Evolutionary conservation across 371 early-diverging fungal species (phyloP).

Genomic region (Phascolomyces articulosus): DNA sequence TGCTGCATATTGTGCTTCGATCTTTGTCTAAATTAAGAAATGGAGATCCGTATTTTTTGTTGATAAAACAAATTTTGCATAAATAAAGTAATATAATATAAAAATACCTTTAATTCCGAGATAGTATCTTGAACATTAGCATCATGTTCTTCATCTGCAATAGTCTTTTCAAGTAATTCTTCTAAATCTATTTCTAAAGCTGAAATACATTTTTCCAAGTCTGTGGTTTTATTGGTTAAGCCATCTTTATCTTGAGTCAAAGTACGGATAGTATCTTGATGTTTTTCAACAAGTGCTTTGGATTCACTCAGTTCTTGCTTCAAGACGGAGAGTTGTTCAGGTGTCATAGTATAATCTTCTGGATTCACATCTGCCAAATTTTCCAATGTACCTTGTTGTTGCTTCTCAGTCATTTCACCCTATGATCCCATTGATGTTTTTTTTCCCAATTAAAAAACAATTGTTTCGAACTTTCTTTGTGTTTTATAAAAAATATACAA

Average conservation of each 20-base stretch:
- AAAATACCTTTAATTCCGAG: conserved; percentile 70
- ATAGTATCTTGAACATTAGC: conserved; percentile 70
- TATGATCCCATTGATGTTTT: neutral
- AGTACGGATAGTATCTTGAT: conserved; percentile 68
- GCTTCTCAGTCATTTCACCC: conserved; percentile 75
- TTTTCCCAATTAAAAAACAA: neutral
- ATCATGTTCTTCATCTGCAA: conserved; percentile 85
- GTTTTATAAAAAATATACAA: neutral
- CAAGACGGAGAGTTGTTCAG: conserved; percentile 74
- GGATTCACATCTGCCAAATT: conserved; percentile 42
- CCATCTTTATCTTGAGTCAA: conserved; percentile 66
- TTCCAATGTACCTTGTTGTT: conserved; percentile 70
- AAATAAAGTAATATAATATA: too few relatives aligned
- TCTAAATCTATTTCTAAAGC: conserved; percentile 88
- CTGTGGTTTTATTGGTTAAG: conserved; percentile 66
- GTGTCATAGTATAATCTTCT: conserved; percentile 30
- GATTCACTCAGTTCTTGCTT: conserved; percentile 80
- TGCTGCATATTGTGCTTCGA: conserved; percentile 80
- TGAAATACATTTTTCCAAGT: conserved; percentile 74
- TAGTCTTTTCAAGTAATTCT: conserved; percentile 91
- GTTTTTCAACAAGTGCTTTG: conserved; percentile 67
- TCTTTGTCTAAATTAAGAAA: conserved; percentile 15
- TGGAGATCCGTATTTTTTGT: too few relatives aligned
- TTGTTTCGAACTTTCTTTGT: neutral
- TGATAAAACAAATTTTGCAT: too few relatives aligned